phyloP scores from a whole-genome alignment of 2,329 filamentous ascomycete species.

The Cladosporium sp. region DNA sequence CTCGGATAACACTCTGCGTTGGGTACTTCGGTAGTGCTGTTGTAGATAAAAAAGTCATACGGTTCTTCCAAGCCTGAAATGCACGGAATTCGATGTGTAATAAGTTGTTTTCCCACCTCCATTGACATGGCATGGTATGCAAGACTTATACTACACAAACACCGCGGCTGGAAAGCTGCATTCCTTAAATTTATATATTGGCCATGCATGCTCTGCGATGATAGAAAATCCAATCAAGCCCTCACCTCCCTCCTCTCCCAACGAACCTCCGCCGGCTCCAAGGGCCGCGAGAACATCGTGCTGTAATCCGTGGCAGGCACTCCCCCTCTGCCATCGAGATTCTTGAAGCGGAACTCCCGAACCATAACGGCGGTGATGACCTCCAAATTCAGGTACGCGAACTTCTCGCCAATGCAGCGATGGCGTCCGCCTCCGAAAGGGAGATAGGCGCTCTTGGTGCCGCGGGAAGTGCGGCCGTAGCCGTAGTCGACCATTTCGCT shows the following conservation, averaged over 20 bases:
- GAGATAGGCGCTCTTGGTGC: conserved; percentile 81
- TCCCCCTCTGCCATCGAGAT: conserved; percentile 64
- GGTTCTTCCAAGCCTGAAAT: no score
- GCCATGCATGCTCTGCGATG: no score
- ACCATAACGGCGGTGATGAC: conserved; percentile 77
- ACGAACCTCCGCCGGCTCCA: conserved; percentile 53
- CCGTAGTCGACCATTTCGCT: conserved; percentile 83
- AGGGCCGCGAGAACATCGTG: conserved; percentile 46
- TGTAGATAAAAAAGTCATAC: no score
- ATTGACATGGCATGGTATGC: no score
- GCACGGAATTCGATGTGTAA: no score
- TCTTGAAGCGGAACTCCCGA: conserved; percentile 74
- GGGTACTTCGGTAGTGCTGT: no score
- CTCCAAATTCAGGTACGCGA: conserved; percentile 87
- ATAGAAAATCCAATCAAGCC: no score
- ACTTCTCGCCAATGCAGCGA: conserved; percentile 94
- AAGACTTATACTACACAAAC: no score
- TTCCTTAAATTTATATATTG: no score
- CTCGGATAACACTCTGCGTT: no score
- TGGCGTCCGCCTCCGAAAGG: conserved; percentile 92
- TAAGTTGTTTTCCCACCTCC: no score
- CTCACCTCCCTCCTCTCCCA: conserved; percentile 64
- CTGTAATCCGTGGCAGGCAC: conserved; percentile 67
- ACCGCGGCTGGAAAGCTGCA: no score
- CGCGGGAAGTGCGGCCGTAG: conserved; percentile 89